Conservation (phyloP, 2,329 filamentous ascomycete species). For the Colletotrichum eleusines region DNA sequence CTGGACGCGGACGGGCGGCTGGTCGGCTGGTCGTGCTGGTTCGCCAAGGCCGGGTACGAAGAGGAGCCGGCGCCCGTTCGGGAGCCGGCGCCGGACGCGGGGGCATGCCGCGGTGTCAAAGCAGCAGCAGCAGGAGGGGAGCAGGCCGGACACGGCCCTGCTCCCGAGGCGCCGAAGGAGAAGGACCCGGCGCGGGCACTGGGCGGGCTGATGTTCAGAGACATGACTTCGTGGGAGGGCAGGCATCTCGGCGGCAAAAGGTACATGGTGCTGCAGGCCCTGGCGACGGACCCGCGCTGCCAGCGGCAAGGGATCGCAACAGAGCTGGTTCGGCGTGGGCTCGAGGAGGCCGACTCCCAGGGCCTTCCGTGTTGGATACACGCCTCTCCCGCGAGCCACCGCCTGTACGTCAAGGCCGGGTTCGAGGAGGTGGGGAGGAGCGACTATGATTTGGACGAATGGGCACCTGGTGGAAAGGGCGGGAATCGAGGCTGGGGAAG, state of each 20-base stretch:
- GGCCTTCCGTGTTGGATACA: slow-evolving; percentile 22
- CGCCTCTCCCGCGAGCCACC: slow-evolving; percentile 19
- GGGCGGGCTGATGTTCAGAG: slow-evolving; percentile 23
- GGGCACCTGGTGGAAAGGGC: slow-evolving; percentile 4
- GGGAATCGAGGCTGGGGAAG: slow-evolving; percentile 6
- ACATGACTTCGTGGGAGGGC: slow-evolving; percentile 15
- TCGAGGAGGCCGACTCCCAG: slow-evolving; percentile 4
- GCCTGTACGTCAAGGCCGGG: slow-evolving; percentile 10
- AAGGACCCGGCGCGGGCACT: slow-evolving; percentile 11
- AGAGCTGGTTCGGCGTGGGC: not conserved
- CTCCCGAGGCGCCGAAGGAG: not conserved
- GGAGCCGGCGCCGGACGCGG: not conserved
- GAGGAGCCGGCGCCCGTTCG: not conserved
- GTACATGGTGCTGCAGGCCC: slow-evolving; percentile 19
- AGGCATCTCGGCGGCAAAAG: not conserved
- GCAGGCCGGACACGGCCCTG: not conserved
- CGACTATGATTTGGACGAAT: slow-evolving; percentile 24
- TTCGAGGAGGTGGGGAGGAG: slow-evolving; percentile 25
- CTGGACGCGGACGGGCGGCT: not conserved
- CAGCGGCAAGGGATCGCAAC: slow-evolving; percentile 20
- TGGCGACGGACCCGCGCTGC: slow-evolving; percentile 17
- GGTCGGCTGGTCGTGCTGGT: slow-evolving; percentile 26
- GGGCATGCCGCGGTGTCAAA: too few species aligned
- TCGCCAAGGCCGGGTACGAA: not conserved
- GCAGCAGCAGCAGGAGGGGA: too few species aligned